A percentile compares a stretch with the other conserved stretches of the same genome.
Conservation (phyloP, 371 early-diverging fungal species). For the Mortierella sp. region DNA sequence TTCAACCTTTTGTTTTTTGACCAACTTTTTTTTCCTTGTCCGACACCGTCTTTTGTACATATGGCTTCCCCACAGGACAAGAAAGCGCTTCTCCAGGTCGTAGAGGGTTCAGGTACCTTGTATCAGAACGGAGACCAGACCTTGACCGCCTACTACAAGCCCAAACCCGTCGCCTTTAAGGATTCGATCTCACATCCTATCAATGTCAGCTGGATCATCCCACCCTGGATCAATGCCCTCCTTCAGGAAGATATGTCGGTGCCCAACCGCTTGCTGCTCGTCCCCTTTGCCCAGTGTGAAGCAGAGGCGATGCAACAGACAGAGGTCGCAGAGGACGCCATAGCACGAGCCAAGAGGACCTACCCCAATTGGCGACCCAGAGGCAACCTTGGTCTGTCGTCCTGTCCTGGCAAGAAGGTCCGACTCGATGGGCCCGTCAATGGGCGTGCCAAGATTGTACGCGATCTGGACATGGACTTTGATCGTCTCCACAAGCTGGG, state of each 20-base stretch:
- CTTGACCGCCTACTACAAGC: slow-evolving; percentile 18
- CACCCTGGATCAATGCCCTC: slow-evolving; percentile 52
- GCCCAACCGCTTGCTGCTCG: slow-evolving; percentile 53
- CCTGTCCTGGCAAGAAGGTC: slow-evolving; percentile 89
- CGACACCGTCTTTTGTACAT: not conserved
- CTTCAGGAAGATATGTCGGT: slow-evolving; percentile 57
- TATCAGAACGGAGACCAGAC: slow-evolving; percentile 21
- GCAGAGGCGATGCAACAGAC: slow-evolving; percentile 36
- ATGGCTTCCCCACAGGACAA: slow-evolving; percentile 23
- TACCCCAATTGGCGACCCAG: slow-evolving; percentile 47
- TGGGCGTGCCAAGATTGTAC: slow-evolving; percentile 80
- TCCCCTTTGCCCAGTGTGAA: slow-evolving; percentile 58
- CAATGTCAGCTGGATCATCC: slow-evolving; percentile 73
- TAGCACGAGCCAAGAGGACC: slow-evolving; percentile 29
- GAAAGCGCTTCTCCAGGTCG: slow-evolving; percentile 8
- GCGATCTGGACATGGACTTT: slow-evolving; percentile 83
- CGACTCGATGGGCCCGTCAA: slow-evolving; percentile 82
- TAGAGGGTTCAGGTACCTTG: not conserved
- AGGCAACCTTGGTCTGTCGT: slow-evolving; percentile 80
- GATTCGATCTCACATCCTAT: slow-evolving; percentile 71
- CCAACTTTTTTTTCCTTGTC: not conserved
- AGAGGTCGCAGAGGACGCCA: slow-evolving; percentile 23
- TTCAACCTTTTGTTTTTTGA: not conserved
- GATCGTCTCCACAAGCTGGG: slow-evolving; percentile 70
- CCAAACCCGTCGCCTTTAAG: slow-evolving; percentile 51